phyloP scores from a whole-genome alignment of 352 stramenopile genomes.

The Pythium grandisporangium region DNA sequence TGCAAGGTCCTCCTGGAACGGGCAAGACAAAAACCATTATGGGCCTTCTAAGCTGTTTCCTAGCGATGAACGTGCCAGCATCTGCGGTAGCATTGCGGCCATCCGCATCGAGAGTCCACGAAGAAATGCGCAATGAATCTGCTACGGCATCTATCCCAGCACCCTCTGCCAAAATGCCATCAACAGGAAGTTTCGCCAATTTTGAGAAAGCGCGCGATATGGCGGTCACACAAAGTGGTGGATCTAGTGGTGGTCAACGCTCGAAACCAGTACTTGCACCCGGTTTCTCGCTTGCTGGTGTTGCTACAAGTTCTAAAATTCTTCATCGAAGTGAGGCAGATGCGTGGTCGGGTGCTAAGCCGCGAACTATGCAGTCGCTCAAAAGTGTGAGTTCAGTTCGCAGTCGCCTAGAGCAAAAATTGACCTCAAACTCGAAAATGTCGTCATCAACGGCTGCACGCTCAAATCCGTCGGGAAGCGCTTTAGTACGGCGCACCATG shows the following conservation, averaged over 20 bases:
- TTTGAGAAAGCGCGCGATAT: slow-evolving; percentile 35
- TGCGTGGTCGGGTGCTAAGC: slow-evolving; percentile 14
- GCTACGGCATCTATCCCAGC: neutral
- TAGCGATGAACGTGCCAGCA: slow-evolving; percentile 49
- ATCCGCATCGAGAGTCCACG: neutral
- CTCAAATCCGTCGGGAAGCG: no score
- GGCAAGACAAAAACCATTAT: slow-evolving; percentile 94
- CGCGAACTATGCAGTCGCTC: slow-evolving; percentile 50
- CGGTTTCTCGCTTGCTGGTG: slow-evolving; percentile 47
- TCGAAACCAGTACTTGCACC: no score
- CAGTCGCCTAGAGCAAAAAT: slow-evolving; percentile 59
- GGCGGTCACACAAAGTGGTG: slow-evolving; percentile 9
- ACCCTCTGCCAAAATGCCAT: no score
- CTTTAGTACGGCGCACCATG: slow-evolving; percentile 40
- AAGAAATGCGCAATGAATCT: neutral
- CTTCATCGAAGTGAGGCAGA: slow-evolving; percentile 31
- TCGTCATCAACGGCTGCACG: no score
- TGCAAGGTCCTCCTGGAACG: slow-evolving; percentile 94
- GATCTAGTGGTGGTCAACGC: no score
- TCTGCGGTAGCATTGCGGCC: slow-evolving; percentile 25
- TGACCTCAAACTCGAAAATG: slow-evolving; percentile 15
- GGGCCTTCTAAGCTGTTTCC: slow-evolving; percentile 64
- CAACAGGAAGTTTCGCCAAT: slow-evolving; percentile 36
- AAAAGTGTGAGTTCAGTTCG: slow-evolving; percentile 46
- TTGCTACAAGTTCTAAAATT: slow-evolving; percentile 44